Evolutionary conservation across 108 stramenopile species (phyloP), one percentile per base, ranked within the genome.

Genomic region (Conticribra weissflogii): DNA sequence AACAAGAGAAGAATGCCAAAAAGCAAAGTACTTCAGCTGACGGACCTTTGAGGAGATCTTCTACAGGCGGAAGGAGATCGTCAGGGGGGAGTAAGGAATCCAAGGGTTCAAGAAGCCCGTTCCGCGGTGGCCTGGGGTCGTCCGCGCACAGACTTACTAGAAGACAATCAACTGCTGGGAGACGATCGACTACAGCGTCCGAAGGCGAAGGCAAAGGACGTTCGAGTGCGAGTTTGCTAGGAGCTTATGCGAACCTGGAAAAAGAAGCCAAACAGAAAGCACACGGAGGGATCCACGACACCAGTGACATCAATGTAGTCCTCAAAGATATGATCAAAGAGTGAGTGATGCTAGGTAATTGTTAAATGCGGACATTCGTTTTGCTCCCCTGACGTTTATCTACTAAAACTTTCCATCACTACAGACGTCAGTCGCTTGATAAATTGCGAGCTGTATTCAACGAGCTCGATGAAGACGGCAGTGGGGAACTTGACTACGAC

Each of bases 171-270:
- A 41, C 36, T 9, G 36, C 12, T 12, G 5, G 5, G 36, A 5
- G 36, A 41, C 5, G 36, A 9, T 9, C 8, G 5, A 41, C 36
- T 12, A 12, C 12, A 41, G 36, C 8, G 12, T 5, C 5, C 12
- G 36, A 41, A 5, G 36, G 12, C 12, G 36, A 41, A 9, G 36
- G 12, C 36, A 41, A 41, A 41, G 36, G 36, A 12, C 36, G 36
- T 5, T 41, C 36, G 12, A 41, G 36, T 12, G 36, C 36, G 8
- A 41, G 12, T 32, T 24, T 36, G 18, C 29, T 78, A 36, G 84
- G 84, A 9, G 78, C 78, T 0, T 86, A 86, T 57, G 57, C 68
- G 29, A 81, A 80, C 46, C 55, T 81, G 49, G 83, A 81, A 16
- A 74, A 83, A 24, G 57, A 64, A 17, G 59, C 55, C 12, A 61